Base-by-base conservation (phyloP, 495 filamentous ascomycete genomes). In the Neurospora africana region DNA sequence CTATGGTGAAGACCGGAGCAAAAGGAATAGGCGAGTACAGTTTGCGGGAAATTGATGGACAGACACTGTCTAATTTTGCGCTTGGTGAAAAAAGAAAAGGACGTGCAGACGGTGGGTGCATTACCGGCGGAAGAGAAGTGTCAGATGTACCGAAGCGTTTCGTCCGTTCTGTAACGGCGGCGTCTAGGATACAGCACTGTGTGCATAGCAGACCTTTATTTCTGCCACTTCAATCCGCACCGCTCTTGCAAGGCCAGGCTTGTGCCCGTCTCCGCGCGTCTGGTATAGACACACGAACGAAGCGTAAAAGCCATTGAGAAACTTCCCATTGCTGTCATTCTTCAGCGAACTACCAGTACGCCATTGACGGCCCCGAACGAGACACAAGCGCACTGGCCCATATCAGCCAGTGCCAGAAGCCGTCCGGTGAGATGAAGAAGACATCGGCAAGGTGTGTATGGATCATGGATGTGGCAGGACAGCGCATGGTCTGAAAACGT, bases 381-480 rank as follows among this genome's bases (percentile, higher is more conserved):
- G 53, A 65, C 53, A 65, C 53, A 19, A 30, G 27, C 13, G 27
- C 15, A 33, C 23, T 23, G 6, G 53, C 11, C 53, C 23, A 61
- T 30, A 27, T 61, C 23, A 58, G 13, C 27, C 53, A 61, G 27
- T 61, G 53, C 53, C 53, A 61, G 53, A 65, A 27, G 15, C 53
- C 53, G 27, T 65, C 53, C 39, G 72, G 76, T 75, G 75, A 77
- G 74, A 73, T 69, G 72, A 76, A 76, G 77, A 78, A 76, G 53
- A 35, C 53, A 78, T 75, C 79, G 74, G 73, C 74, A 73, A 79
- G 79, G 78, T 78, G 80, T 83, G 82, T 74, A 79, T 79, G 77
- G 78, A 83, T 79, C 81, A 81, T 78, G 76, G 77, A 81, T 74
- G 72, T 53, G 73, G 81, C 81, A 79, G 79, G 77, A 82, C 82